Percentiles rank a stretch among this genome's conserved stretches.
phyloP scores from a whole-genome alignment of 495 filamentous ascomycete species.

The Penicillium lividum region DNA sequence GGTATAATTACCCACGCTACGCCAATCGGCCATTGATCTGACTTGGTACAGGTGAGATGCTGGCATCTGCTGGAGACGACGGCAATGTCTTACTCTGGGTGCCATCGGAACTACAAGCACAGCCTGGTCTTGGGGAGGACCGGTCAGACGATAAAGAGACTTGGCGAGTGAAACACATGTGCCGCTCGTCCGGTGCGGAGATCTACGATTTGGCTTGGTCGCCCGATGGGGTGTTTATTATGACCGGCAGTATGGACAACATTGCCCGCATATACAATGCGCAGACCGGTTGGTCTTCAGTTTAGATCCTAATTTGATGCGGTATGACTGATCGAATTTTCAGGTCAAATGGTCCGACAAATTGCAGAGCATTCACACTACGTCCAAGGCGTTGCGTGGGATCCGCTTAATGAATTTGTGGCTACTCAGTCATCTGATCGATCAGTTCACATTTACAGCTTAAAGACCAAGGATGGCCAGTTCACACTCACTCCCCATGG shows the following conservation, averaged over 20 bases:
- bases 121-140: constrained; percentile 75
- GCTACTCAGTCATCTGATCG: constrained; percentile 98
- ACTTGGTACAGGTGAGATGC: constrained; percentile 71
- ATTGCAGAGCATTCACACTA: constrained; percentile 99
- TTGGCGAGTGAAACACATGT: constrained; percentile 98
- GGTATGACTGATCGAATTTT: constrained; percentile 17
- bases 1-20: constrained; percentile 50
- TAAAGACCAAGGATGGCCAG: constrained; percentile 95
- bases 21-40: constrained; percentile 23
- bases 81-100: constrained; percentile 97
- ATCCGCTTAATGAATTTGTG: constrained; percentile 96
- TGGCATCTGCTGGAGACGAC: constrained; percentile 94
- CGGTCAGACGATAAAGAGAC: constrained; percentile 90
- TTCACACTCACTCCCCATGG: constrained; percentile 81
- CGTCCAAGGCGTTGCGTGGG: constrained; percentile 98
- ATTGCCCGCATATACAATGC: constrained; percentile 94
- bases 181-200: constrained; percentile 83
- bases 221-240: constrained; percentile 92
- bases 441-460: constrained; percentile 93
- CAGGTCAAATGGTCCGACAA: constrained; percentile 87
- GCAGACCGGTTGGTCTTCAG: constrained; percentile 65
- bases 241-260: constrained; percentile 99
- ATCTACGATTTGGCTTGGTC: constrained; percentile 99
- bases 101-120: constrained; percentile 71
- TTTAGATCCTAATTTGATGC: background rate